Base-by-base conservation (phyloP, 2,329 filamentous ascomycete genomes). In the Trichoderma gracile region DNA sequence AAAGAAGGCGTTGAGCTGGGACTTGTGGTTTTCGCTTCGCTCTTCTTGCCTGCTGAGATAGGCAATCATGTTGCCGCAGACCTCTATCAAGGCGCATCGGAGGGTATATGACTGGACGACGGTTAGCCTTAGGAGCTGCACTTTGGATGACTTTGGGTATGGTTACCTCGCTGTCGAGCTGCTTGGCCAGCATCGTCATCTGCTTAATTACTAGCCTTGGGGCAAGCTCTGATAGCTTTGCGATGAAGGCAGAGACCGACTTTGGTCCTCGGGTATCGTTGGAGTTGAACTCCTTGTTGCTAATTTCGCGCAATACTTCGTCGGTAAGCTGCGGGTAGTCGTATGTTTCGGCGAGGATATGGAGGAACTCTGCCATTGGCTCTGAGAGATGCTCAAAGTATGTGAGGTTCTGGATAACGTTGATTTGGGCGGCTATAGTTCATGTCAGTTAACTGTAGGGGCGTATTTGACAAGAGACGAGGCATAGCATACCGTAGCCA, bases 341-440 rank as follows among this genome's bases (percentile, higher is more conserved):
- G 79, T 98, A 99, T 79, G 97, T 94, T 75, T 98, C 93, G 1
- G 93, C 89, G 27, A 99, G 82, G 72, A 98, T 99, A 71, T 98
- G 92, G 5, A 99, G 81, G 71, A 99, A 97, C 75, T 99, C 96
- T 38, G 95, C 95, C 95, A 99, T 99, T 1, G 95, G 95, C 73
- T 99, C 95, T 0, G 95, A 94, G n/a, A 99, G 80, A 77, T 99
- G 95, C 78, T 99, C 95, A 72, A 98, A 99, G 75, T 99, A 99
- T 5, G 95, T 97, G 69, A 99, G 80, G 74, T 95, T 98, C 76
- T 99, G 95, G 62, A 98, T 93, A 72, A 99, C 96, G 52, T 93
- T 96, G 54, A 96, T 98, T 82, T 99, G 95, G 1, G 95, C 95
- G 58, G 91, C 92, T 96, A 71, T 9, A 14, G 46, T 38, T 25